Evolutionary conservation across 2,329 filamentous ascomycete species (phyloP).

Genomic region (Claviceps quebecensis): DNA sequence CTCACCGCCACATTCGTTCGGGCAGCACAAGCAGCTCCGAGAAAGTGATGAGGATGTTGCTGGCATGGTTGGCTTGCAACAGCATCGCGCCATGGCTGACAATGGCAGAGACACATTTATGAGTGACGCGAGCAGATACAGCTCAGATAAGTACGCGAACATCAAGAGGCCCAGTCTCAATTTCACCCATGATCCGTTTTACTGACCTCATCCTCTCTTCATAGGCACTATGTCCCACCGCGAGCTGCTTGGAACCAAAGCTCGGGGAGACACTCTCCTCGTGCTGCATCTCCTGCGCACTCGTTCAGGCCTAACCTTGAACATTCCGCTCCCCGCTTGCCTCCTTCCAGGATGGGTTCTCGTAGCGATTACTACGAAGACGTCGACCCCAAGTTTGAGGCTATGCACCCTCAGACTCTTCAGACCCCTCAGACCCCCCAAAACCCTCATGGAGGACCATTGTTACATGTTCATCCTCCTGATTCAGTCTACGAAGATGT

Average conservation of each 20-base stretch:
- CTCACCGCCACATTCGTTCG: slow-evolving; percentile 26
- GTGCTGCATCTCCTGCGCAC: slow-evolving; percentile 31
- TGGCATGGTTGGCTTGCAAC: slow-evolving; percentile 60
- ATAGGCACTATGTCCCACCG: slow-evolving; percentile 39
- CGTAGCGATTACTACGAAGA: slow-evolving; percentile 71
- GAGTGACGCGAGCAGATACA: slow-evolving; percentile 61
- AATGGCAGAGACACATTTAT: slow-evolving; percentile 34
- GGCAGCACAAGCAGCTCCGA: slow-evolving; percentile 32
- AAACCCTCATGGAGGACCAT: slow-evolving; percentile 27
- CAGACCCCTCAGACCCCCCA: neutral
- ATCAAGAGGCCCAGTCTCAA: neutral
- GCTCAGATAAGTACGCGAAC: slow-evolving; percentile 48
- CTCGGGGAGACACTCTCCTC: slow-evolving; percentile 29
- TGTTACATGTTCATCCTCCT: slow-evolving; percentile 14
- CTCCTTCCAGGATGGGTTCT: slow-evolving; percentile 17
- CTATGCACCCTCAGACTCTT: slow-evolving; percentile 24
- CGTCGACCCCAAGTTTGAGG: slow-evolving; percentile 65
- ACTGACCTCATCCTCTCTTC: neutral
- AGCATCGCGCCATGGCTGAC: slow-evolving; percentile 22
- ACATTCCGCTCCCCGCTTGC: slow-evolving; percentile 21
- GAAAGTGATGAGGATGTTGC: slow-evolving; percentile 60
- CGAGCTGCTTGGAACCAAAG: slow-evolving; percentile 41
- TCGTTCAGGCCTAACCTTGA: slow-evolving; percentile 20
- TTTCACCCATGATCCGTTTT: neutral
- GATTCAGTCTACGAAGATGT: slow-evolving; percentile 47